Percentiles rank a stretch among this genome's conserved stretches.
These are phyloP conservation scores for Beta macrorhiza DNA, from an alignment of 179 eudicot species.

Conservation along the genomic window DNA sequence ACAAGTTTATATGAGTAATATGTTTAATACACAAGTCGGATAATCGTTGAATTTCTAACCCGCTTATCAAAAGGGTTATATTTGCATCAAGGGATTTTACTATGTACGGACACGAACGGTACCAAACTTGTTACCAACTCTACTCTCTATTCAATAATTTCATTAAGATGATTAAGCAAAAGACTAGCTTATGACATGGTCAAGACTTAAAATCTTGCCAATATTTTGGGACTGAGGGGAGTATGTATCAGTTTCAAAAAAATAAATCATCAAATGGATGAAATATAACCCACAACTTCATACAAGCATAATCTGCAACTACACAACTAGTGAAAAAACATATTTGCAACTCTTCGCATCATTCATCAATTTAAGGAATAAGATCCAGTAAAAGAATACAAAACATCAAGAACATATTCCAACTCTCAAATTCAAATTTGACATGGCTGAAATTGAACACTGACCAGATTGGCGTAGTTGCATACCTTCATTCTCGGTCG, in stretches of 20 bases:
- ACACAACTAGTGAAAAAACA: not conserved
- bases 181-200: too few relatives aligned
- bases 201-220: too few relatives aligned
- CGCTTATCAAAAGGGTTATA: too few relatives aligned
- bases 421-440: not conserved
- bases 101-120: too few relatives aligned
- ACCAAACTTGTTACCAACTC: too few relatives aligned
- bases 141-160: too few relatives aligned
- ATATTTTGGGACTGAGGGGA: too few relatives aligned
- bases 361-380: not conserved
- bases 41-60: too few relatives aligned
- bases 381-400: not conserved
- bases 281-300: conserved; percentile 4
- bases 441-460: conserved; percentile 20
- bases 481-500: conserved; percentile 91
- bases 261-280: not conserved
- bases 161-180: too few relatives aligned
- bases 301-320: not conserved
- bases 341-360: not conserved
- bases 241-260: not conserved
- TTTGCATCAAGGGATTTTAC: too few relatives aligned
- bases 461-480: conserved; percentile 12
- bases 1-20: too few relatives aligned
- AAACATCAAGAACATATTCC: conserved; percentile 15
- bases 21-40: too few relatives aligned